Base-by-base conservation (phyloP, 805 yeast genomes). In the Yarrowia hollandica region DNA sequence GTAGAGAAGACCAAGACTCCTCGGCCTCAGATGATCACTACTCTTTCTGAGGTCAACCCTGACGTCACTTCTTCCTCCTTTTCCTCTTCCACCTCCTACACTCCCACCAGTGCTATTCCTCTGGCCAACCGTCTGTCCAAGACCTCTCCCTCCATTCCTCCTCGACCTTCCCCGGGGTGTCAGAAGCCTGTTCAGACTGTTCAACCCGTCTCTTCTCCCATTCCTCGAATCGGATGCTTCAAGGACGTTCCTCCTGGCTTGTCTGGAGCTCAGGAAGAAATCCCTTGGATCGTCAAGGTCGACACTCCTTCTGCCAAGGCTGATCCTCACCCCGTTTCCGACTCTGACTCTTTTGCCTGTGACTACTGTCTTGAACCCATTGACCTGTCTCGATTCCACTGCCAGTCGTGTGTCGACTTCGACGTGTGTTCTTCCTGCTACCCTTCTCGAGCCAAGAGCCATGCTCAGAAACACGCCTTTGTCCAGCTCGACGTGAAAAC, bases 391-490 rank as follows among this genome's bases (percentile, higher is more conserved):
- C 74, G 84, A 41, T 81, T 71, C 69, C 74, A 72, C 59, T 81
- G 85, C 64, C 66, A 76, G 52, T 70, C 71, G 11, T 81, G 85
- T 65, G 64, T 66, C 8, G 77, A 81, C 63, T 77, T 70, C 66
- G 84, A 82, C 67, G 69, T 81, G 54, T 82, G 85, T 67, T 72
- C 71, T 6, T 18, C 34, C 12, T 52, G 58, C 21, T 52, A 26
- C 34, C 25, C 44, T n/a, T 35, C 58, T 9, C 18, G 58, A 35
- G 58, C 44, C 44, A 52, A 35, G 35, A 35, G 44, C 26, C 58
- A 52, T 9, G 23, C 58, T n/a, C 33, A 26, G 44, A 37, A 35
- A 6, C 58, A 52, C 35, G 26, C 15, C 7, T 52, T 52, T 25
- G 33, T 28, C 2, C 23, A 37, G 44, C 11, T 33, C 12, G 39